Conservation (phyloP, 129 eudicot genomes). For the Erigeron canadensis region DNA sequence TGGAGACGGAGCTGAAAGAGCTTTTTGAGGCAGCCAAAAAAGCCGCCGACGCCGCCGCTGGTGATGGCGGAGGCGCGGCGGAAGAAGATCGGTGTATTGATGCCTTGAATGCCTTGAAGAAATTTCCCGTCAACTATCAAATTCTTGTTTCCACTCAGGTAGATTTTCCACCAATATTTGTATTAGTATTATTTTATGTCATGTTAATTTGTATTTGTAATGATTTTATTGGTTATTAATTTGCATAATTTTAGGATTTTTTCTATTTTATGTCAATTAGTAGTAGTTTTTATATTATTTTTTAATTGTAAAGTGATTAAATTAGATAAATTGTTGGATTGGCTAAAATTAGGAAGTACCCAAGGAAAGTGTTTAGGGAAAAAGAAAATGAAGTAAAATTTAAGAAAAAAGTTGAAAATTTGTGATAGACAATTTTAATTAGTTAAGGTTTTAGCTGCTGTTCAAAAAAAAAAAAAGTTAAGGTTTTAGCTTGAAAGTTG, state of each 20-base stretch:
- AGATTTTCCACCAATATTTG: neutral
- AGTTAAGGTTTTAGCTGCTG: neutral
- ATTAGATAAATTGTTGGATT: too few species aligned
- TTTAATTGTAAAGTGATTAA: too few species aligned
- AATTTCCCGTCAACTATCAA: slow-evolving; percentile 75
- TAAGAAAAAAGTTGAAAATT: too few species aligned
- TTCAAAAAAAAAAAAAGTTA: too few species aligned
- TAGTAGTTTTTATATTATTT: too few species aligned
- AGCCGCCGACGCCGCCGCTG: slow-evolving; percentile 70
- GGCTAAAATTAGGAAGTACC: too few species aligned
- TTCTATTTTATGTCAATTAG: too few species aligned
- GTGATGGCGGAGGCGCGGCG: slow-evolving; percentile 31
- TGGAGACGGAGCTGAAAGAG: slow-evolving; percentile 82
- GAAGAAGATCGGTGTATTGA: slow-evolving; percentile 91
- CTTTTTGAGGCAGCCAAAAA: slow-evolving; percentile 77
- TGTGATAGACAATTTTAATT: too few species aligned
- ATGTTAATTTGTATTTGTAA: neutral
- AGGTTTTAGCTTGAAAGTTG: slow-evolving; percentile 11
- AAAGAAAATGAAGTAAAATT: too few species aligned
- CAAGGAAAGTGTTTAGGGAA: too few species aligned
- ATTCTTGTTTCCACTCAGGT: slow-evolving; percentile 89
- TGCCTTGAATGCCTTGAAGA: slow-evolving; percentile 62
- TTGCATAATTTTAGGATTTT: neutral
- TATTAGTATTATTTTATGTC: neutral
- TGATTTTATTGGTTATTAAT: neutral